Percentiles rank a stretch among this genome's conserved stretches.
Evolutionary conservation across 1,284 basidiomycete genomes (phyloP).

Genomic region (Leccinum cinnamomeum): DNA sequence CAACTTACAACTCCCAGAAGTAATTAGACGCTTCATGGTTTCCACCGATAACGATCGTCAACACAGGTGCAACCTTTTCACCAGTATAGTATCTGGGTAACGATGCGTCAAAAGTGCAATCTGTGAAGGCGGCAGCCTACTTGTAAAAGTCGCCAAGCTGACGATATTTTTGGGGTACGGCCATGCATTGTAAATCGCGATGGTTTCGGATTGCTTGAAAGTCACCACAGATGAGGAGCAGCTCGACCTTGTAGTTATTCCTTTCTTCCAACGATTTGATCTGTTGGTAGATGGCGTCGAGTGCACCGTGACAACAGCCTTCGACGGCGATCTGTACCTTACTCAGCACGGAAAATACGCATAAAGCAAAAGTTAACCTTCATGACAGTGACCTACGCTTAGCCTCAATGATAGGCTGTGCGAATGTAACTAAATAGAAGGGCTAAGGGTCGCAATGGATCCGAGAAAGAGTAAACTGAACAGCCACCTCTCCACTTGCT

Average conservation of each 20-base stretch:
- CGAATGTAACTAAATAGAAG: too few relatives aligned
- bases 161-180: constrained; percentile 89
- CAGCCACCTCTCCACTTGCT: background rate
- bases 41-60: constrained; percentile 95
- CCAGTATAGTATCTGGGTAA: constrained; percentile 81
- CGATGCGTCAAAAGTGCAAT: constrained; percentile 2
- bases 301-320: constrained; percentile 93
- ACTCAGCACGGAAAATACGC: background rate
- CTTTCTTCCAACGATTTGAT: constrained; percentile 63
- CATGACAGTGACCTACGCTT: constrained; percentile 11
- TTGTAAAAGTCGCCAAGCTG: constrained; percentile 83
- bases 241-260: constrained; percentile 71
- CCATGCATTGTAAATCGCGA: constrained; percentile 86
- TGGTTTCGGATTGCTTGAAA: constrained; percentile 92
- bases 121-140: constrained; percentile 38
- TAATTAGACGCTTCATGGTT: constrained; percentile 99
- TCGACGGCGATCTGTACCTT: constrained; percentile 79
- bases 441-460: too few relatives aligned
- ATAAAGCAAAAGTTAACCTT: constrained; percentile 18
- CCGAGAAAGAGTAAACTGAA: background rate
- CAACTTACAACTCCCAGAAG: constrained; percentile 88
- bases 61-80: constrained; percentile 74
- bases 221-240: constrained; percentile 92
- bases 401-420: too few relatives aligned
- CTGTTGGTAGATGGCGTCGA: constrained; percentile 85